These are phyloP conservation scores for Teratosphaeria epicoccoides DNA, from an alignment of 2,329 filamentous ascomycete genomes.

Conservation along the genomic window DNA sequence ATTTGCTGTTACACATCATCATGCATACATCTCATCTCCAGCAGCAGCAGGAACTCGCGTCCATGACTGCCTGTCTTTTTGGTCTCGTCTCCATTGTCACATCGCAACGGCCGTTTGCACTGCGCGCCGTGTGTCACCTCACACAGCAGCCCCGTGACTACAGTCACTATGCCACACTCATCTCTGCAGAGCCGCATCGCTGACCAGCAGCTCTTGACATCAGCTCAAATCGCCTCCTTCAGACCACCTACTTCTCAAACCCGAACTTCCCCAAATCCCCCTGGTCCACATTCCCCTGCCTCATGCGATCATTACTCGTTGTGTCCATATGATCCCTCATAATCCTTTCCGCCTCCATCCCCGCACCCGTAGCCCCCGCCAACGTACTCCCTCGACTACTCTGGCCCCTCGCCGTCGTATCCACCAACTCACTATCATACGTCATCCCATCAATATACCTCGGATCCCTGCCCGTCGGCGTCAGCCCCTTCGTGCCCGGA, in stretches of 20 bases:
- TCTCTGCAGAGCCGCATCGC: too few relatives aligned
- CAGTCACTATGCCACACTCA: too few relatives aligned
- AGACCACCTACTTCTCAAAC: conserved; percentile 44
- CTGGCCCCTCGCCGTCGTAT: conserved; percentile 22
- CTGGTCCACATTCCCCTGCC: conserved; percentile 32
- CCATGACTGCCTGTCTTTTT: too few relatives aligned
- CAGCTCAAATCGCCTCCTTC: too few relatives aligned
- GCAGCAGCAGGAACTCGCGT: too few relatives aligned
- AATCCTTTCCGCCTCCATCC: conserved; percentile 52
- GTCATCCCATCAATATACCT: conserved; percentile 37
- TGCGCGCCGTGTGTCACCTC: too few relatives aligned
- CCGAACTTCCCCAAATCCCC: conserved; percentile 47
- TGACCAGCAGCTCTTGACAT: too few relatives aligned
- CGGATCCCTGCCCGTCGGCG: conserved; percentile 26
- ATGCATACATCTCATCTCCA: too few relatives aligned
- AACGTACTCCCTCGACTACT: conserved; percentile 5
- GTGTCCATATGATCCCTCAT: conserved; percentile 49
- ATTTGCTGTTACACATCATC: too few relatives aligned
- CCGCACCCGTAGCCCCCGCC: conserved; percentile 28
- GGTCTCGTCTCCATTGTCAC: too few relatives aligned
- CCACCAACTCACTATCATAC: conserved; percentile 32
- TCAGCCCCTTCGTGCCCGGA: conserved; percentile 36
- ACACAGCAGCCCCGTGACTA: too few relatives aligned
- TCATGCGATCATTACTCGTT: conserved; percentile 24
- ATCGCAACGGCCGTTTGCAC: too few relatives aligned